phyloP scores from a whole-genome alignment of 2,329 filamentous ascomycete genomes.

The Aphanocladium album region DNA sequence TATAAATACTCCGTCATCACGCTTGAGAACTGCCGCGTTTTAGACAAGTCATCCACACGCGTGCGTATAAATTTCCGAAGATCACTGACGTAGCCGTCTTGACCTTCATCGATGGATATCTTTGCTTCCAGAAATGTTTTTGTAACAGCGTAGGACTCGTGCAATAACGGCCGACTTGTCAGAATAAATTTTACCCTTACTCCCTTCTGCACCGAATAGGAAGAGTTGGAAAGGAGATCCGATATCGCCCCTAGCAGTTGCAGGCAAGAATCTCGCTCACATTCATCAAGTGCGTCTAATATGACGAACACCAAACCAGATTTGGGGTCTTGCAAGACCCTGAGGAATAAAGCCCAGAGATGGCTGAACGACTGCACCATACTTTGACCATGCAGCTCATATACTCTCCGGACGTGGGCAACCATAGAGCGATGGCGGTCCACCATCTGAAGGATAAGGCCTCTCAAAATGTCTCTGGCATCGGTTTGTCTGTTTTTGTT shows the following conservation, averaged over 20 bases:
- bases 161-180: slow-evolving; percentile 26
- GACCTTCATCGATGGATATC: slow-evolving; percentile 20
- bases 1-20: slow-evolving; percentile 24
- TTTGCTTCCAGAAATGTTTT: slow-evolving; percentile 7
- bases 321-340: slow-evolving; percentile 26
- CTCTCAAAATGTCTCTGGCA: slow-evolving; percentile 29
- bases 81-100: slow-evolving; percentile 23
- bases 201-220: slow-evolving; percentile 10
- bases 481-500: slow-evolving; percentile 31
- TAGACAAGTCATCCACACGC: slow-evolving; percentile 27
- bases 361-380: slow-evolving; percentile 29
- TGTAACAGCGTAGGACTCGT: slow-evolving; percentile 9
- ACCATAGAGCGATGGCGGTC: slow-evolving; percentile 26
- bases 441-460: slow-evolving; percentile 32
- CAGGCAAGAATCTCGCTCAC: slow-evolving; percentile 24
- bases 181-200: slow-evolving; percentile 29
- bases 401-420: slow-evolving; percentile 26
- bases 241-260: slow-evolving; percentile 23
- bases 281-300: slow-evolving; percentile 36
- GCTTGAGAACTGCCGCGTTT: slow-evolving; percentile 20
- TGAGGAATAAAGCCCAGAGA: slow-evolving; percentile 31
- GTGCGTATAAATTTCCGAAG: slow-evolving; percentile 27
- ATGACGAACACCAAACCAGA: slow-evolving; percentile 26
- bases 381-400: slow-evolving; percentile 25
- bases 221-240: slow-evolving; percentile 17